Percentiles rank a stretch among this genome's conserved stretches.
phyloP scores from a whole-genome alignment of 2,329 filamentous ascomycete species.

The Fusarium sp. region DNA sequence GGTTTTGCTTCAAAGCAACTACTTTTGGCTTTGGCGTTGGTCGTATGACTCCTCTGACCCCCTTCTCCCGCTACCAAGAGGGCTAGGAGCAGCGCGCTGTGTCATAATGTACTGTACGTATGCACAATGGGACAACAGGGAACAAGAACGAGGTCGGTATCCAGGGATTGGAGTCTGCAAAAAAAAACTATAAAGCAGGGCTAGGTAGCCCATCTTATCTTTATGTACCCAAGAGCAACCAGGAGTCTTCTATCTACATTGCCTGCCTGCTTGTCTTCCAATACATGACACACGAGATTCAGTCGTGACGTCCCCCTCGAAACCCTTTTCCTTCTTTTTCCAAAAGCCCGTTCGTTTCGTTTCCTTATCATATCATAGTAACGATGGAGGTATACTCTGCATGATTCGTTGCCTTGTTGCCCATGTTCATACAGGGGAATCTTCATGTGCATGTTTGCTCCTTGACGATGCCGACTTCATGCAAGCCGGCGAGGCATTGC shows the following conservation, averaged over 20 bases:
- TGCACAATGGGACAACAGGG: slow-evolving; percentile 18
- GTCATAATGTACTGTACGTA: slow-evolving; percentile 15
- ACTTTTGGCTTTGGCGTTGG: slow-evolving; percentile 36
- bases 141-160: slow-evolving; percentile 22
- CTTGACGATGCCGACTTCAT: slow-evolving; percentile 28
- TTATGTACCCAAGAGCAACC: slow-evolving; percentile 41
- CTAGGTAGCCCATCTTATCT: slow-evolving; percentile 41
- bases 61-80: slow-evolving; percentile 29
- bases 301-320: slow-evolving; percentile 29
- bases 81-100: slow-evolving; percentile 18
- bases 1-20: slow-evolving; percentile 36
- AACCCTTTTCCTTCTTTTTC: slow-evolving; percentile 35
- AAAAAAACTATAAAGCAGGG: slow-evolving; percentile 46
- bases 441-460: slow-evolving; percentile 30
- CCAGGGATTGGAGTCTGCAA: slow-evolving; percentile 8
- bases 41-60: slow-evolving; percentile 39
- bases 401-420: slow-evolving; percentile 35
- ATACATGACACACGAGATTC: slow-evolving; percentile 20
- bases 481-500: slow-evolving; percentile 10
- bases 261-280: slow-evolving; percentile 29
- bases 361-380: slow-evolving; percentile 31
- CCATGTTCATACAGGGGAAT: slow-evolving; percentile 31
- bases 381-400: slow-evolving; percentile 37
- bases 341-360: slow-evolving; percentile 29
- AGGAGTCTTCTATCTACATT: slow-evolving; percentile 44